phyloP scores from a whole-genome alignment of 495 filamentous ascomycete genomes.

The Hypoxylon intermedium region DNA sequence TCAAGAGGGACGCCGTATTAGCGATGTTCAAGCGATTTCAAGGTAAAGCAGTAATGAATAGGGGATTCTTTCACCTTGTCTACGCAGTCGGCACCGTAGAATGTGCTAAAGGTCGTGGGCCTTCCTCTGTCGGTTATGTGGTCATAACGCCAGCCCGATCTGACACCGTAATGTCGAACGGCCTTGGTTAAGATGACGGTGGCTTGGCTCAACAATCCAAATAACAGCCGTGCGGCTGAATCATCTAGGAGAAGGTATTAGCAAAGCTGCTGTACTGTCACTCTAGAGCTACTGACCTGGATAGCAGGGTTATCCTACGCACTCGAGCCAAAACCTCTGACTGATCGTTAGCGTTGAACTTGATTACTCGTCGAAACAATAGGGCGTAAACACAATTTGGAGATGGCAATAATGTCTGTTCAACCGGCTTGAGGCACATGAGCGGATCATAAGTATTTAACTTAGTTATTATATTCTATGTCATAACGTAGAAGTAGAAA shows the following conservation, averaged over 20 bases:
- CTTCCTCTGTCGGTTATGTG: slow-evolving; percentile 24
- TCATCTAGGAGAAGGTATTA: slow-evolving; percentile 39
- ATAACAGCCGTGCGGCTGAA: slow-evolving; percentile 45
- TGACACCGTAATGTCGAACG: slow-evolving; percentile 53
- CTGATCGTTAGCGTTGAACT: too few species aligned
- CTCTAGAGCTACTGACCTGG: slow-evolving; percentile 30
- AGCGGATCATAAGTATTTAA: too few species aligned
- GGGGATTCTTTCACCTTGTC: slow-evolving; percentile 27
- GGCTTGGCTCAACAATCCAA: not conserved
- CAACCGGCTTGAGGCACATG: too few species aligned
- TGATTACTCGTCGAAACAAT: too few species aligned
- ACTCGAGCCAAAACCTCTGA: slow-evolving; percentile 53
- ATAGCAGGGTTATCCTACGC: slow-evolving; percentile 47
- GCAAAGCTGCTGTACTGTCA: slow-evolving; percentile 23
- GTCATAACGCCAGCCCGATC: slow-evolving; percentile 27
- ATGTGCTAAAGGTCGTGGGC: slow-evolving; percentile 1
- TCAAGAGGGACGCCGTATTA: too few species aligned
- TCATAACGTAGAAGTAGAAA: too few species aligned
- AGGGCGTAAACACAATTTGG: too few species aligned
- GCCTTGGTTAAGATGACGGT: slow-evolving; percentile 38
- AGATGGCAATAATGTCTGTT: too few species aligned
- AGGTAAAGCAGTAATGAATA: too few species aligned
- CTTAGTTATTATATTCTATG: too few species aligned
- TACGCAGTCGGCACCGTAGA: not conserved
- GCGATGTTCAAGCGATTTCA: too few species aligned